Percentiles rank a stretch among this genome's conserved stretches.
Evolutionary conservation across 2,329 filamentous ascomycete species (phyloP).

Genomic region (Fusarium sp.): DNA sequence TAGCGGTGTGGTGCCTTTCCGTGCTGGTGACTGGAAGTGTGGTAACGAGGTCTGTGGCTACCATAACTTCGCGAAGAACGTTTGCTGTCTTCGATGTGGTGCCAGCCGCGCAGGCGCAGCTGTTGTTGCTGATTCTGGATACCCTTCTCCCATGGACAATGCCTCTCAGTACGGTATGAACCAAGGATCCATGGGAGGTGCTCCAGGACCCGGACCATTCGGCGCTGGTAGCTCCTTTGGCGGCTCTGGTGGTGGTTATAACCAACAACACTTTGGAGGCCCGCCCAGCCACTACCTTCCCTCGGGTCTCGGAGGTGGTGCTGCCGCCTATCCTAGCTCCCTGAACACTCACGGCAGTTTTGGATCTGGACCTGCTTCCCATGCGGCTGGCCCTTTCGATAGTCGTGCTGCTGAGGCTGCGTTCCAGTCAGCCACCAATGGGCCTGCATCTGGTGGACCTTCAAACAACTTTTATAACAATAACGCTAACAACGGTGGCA

Average conservation of each 20-base stretch:
- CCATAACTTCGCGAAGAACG: constrained; percentile 99
- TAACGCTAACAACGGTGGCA: constrained; percentile 72
- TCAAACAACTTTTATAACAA: constrained; percentile 61
- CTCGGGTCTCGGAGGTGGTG: constrained; percentile 79
- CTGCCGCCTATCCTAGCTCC: constrained; percentile 78
- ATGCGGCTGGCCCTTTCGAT: constrained; percentile 88
- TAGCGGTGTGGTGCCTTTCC: constrained; percentile 91
- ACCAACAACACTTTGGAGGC: constrained; percentile 88
- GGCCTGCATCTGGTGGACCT: constrained; percentile 78
- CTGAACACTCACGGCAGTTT: constrained; percentile 80
- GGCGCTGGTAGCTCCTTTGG: constrained; percentile 76
- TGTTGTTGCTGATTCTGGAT: constrained; percentile 92
- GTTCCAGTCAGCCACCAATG: constrained; percentile 89
- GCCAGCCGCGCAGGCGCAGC: constrained; percentile 93
- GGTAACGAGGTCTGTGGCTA: constrained; percentile 97
- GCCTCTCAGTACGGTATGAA: constrained; percentile 86
- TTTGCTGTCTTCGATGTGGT: constrained; percentile 95
- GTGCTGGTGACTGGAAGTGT: constrained; percentile 98
- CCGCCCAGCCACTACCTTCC: constrained; percentile 92
- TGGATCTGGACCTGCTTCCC: constrained; percentile 78
- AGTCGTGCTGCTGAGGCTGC: constrained; percentile 93
- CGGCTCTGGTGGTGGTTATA: constrained; percentile 68
- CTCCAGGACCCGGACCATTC: constrained; percentile 80
- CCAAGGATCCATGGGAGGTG: constrained; percentile 86
- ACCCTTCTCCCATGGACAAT: constrained; percentile 89